These are phyloP conservation scores for Syncephalastrum sp. DNA, from an alignment of 371 early-diverging fungal genomes.

Conservation along the genomic window DNA sequence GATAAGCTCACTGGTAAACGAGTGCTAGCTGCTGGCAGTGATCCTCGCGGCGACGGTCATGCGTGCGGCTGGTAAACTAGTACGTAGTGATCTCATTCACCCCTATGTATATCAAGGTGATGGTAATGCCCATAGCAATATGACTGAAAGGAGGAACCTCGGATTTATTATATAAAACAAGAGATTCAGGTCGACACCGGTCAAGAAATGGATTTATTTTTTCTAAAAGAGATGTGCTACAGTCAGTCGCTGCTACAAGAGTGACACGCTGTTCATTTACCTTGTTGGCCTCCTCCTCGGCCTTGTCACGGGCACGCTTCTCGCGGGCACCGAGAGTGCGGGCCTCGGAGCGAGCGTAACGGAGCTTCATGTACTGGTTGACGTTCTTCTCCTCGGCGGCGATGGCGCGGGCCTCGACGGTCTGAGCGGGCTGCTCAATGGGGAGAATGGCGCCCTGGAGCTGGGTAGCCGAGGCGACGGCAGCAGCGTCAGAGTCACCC, in stretches of 20 bases:
- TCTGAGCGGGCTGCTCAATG: slow-evolving; percentile 65
- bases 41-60: slow-evolving; percentile 72
- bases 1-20: slow-evolving; percentile 44
- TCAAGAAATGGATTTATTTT: slow-evolving; percentile 14
- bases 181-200: neutral
- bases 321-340: slow-evolving; percentile 86
- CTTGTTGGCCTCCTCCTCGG: slow-evolving; percentile 87
- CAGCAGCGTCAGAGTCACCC: slow-evolving; percentile 68
- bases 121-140: neutral
- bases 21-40: slow-evolving; percentile 66
- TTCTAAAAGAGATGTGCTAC: slow-evolving; percentile 5
- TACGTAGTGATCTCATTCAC: neutral
- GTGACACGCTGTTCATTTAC: slow-evolving; percentile 21
- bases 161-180: slow-evolving; percentile 5
- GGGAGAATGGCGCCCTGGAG: slow-evolving; percentile 73
- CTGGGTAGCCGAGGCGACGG: slow-evolving; percentile 72
- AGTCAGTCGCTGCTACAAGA: neutral
- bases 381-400: slow-evolving; percentile 82
- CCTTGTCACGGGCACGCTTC: slow-evolving; percentile 77
- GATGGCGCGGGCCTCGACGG: slow-evolving; percentile 82
- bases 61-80: slow-evolving; percentile 51
- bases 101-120: neutral
- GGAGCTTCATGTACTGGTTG: slow-evolving; percentile 84
- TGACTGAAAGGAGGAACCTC: slow-evolving; percentile 1
- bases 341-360: slow-evolving; percentile 84